Evolutionary conservation across 208 protist species (phyloP).

Genomic region (Crithidia sp.): DNA sequence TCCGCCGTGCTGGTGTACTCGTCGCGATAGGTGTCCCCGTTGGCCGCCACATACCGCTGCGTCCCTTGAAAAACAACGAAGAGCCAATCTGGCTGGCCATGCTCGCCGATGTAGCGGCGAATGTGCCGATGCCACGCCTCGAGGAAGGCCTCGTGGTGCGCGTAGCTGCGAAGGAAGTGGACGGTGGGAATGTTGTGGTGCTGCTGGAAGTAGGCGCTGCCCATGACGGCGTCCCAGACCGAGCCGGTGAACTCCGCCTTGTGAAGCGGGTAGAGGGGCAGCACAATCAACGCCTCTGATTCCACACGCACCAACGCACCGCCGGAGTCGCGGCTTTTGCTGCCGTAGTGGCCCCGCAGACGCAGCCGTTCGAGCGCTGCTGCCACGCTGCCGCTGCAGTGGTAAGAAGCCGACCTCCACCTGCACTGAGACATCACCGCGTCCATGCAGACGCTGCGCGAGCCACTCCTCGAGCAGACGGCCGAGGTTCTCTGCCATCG

Average conservation of each 20-base stretch:
- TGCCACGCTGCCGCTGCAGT: conserved; percentile 27
- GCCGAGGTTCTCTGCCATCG: conserved; percentile 6
- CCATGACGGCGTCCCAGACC: conserved; percentile 48
- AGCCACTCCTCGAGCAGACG: conserved; percentile 12
- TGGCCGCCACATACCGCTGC: conserved; percentile 21
- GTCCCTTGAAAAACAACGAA: conserved; percentile 44
- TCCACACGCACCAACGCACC: conserved; percentile 21
- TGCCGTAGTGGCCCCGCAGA: conserved; percentile 34
- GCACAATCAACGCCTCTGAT: conserved; percentile 44
- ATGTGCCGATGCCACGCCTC: conserved; percentile 32
- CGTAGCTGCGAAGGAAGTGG: conserved; percentile 54
- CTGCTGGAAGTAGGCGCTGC: conserved; percentile 29
- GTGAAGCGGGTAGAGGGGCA: conserved; percentile 66
- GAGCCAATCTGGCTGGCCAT: conserved; percentile 43
- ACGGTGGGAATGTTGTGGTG: conserved; percentile 46
- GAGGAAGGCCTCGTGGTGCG: conserved; percentile 39
- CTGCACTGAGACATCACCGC: conserved; percentile 33
- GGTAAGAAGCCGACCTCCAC: conserved; percentile 43
- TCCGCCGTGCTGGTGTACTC: conserved; percentile 45
- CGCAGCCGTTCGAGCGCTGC: conserved; percentile 38
- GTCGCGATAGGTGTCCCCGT: conserved; percentile 32
- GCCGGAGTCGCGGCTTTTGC: conserved; percentile 15
- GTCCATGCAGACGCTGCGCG: not conserved
- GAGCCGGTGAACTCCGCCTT: conserved; percentile 32
- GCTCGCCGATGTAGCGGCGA: conserved; percentile 25